phyloP scores from a whole-genome alignment of 352 stramenopile genomes.

The Aphanomyces cochlioides region DNA sequence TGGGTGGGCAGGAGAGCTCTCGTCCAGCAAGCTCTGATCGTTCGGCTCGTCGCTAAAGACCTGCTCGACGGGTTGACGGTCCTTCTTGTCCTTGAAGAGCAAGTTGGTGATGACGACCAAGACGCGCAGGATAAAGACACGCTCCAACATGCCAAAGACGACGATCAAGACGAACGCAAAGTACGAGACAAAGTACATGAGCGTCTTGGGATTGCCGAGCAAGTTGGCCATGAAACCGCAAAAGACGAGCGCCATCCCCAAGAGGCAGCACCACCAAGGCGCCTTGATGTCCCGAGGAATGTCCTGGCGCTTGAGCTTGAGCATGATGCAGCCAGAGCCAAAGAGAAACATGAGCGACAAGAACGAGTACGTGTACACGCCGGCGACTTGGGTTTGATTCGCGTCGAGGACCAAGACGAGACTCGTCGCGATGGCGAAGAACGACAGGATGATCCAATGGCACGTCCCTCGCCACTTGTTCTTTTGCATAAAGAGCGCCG shows the following conservation, averaged over 20 bases:
- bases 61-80: neutral
- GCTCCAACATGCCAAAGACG: constrained; percentile 80
- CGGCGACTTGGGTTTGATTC: constrained; percentile 76
- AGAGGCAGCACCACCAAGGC: constrained; percentile 76
- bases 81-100: neutral
- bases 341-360: constrained; percentile 90
- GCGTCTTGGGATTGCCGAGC: constrained; percentile 62
- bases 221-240: constrained; percentile 61
- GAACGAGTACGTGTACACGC: constrained; percentile 91
- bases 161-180: constrained; percentile 60
- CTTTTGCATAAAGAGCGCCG: constrained; percentile 48
- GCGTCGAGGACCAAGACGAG: constrained; percentile 73
- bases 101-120: constrained; percentile 54
- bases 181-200: constrained; percentile 80
- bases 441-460: constrained; percentile 78
- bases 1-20: too few relatives aligned
- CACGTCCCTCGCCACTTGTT: constrained; percentile 80
- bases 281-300: constrained; percentile 83
- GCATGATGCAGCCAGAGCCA: constrained; percentile 85
- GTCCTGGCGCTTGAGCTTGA: constrained; percentile 90
- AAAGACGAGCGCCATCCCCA: constrained; percentile 68
- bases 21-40: too few relatives aligned
- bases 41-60: neutral
- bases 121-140: constrained; percentile 69
- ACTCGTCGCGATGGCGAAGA: constrained; percentile 64